A percentile compares a stretch with the other conserved stretches of the same genome.
phyloP scores from a whole-genome alignment of 768 basidiomycete species.

The Suillus occidentalis region DNA sequence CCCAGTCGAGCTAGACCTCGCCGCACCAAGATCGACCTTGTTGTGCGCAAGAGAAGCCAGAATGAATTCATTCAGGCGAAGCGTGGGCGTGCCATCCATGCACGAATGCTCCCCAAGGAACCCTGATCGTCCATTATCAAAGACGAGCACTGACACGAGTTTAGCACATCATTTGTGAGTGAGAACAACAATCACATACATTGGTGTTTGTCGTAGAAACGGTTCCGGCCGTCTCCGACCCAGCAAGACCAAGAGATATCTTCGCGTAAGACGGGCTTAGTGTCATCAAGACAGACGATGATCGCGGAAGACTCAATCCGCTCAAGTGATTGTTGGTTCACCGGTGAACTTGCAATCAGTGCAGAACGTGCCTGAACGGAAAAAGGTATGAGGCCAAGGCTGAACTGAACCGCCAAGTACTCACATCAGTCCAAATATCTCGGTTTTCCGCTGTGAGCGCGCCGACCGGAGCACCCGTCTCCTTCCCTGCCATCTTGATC shows the following conservation, averaged over 20 bases:
- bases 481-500: slow-evolving; percentile 58
- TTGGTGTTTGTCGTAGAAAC: slow-evolving; percentile 98
- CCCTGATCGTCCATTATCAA: slow-evolving; percentile 91
- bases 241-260: slow-evolving; percentile 81
- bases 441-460: slow-evolving; percentile 87
- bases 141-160: slow-evolving; percentile 73
- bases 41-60: slow-evolving; percentile 70
- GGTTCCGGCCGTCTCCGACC: slow-evolving; percentile 87
- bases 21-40: slow-evolving; percentile 75
- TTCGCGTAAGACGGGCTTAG: slow-evolving; percentile 76
- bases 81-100: slow-evolving; percentile 93
- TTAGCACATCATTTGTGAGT: slow-evolving; percentile 4
- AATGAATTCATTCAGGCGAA: slow-evolving; percentile 93
- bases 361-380: slow-evolving; percentile 51
- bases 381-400: background rate
- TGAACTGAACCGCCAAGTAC: slow-evolving; percentile 39
- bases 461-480: slow-evolving; percentile 59
- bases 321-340: slow-evolving; percentile 67
- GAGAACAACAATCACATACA: slow-evolving; percentile 43
- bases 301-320: slow-evolving; percentile 91
- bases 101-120: slow-evolving; percentile 89
- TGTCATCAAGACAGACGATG: slow-evolving; percentile 83
- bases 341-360: slow-evolving; percentile 60
- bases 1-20: slow-evolving; percentile 35
- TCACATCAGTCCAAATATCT: slow-evolving; percentile 84